Conservation (phyloP, 345 rosid species). For the Eucalyptus regnans region DNA sequence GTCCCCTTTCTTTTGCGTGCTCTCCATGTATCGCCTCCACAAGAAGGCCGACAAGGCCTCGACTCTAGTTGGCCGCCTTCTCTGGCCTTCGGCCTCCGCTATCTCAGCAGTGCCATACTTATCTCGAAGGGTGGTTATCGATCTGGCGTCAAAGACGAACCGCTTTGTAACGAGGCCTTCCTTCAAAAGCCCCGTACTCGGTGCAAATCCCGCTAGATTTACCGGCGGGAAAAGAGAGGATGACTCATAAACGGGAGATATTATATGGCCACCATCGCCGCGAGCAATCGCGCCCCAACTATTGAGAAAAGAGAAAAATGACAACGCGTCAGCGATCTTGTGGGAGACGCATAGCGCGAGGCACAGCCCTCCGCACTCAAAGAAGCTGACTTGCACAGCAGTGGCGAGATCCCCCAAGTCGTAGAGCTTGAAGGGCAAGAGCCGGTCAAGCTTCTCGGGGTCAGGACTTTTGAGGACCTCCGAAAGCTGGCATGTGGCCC, state of each 20-base stretch:
- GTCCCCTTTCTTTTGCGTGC: no score
- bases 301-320: not conserved
- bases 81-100: not conserved
- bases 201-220: not conserved
- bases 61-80: not conserved
- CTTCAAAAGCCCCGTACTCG: not conserved
- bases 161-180: not conserved
- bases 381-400: conserved; percentile 8
- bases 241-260: not conserved
- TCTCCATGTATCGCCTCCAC: no score
- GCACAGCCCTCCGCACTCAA: conserved; percentile 7
- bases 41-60: no score
- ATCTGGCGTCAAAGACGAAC: not conserved
- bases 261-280: not conserved
- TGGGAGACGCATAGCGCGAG: conserved; percentile 3
- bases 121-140: not conserved
- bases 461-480: not conserved
- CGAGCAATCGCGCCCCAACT: not conserved
- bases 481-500: not conserved
- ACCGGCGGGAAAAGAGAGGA: not conserved
- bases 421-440: not conserved
- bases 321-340: conserved; percentile 2
- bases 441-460: not conserved
- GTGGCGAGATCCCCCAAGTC: not conserved
- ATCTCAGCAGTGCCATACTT: not conserved